Percentiles rank a stretch among this genome's conserved stretches.
Conservation (phyloP, 805 yeast genomes). For the Wickerhamia fluorescens region DNA sequence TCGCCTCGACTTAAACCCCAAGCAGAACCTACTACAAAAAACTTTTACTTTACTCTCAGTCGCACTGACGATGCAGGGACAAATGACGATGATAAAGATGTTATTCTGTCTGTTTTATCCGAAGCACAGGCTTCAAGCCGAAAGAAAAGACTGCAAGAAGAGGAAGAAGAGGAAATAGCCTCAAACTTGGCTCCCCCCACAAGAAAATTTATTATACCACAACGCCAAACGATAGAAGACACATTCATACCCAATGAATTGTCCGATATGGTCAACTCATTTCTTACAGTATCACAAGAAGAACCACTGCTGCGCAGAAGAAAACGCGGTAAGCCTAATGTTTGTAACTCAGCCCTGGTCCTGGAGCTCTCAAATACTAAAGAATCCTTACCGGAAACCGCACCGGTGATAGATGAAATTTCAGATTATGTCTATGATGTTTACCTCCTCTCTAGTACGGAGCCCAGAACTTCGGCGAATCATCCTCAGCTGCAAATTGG, state of each 20-base stretch:
- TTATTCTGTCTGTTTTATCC: slow-evolving; percentile 6
- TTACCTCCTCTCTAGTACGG: slow-evolving; percentile 34
- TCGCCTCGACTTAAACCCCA: slow-evolving; percentile 26
- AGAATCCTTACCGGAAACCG: slow-evolving; percentile 7
- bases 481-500: slow-evolving; percentile 44
- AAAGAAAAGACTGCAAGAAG: too few relatives aligned
- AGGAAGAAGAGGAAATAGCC: too few relatives aligned
- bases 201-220: slow-evolving; percentile 31
- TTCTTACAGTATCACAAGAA: slow-evolving; percentile 38
- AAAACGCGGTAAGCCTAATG: slow-evolving; percentile 2
- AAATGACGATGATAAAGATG: too few relatives aligned
- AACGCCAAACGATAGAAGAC: slow-evolving; percentile 26
- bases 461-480: slow-evolving; percentile 41
- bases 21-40: slow-evolving; percentile 4
- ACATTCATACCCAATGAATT: slow-evolving; percentile 49
- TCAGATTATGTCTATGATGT: slow-evolving; percentile 91
- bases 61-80: slow-evolving; percentile 30
- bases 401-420: slow-evolving; percentile 1
- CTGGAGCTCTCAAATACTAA: background rate
- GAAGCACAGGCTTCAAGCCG: slow-evolving; percentile 3
- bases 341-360: background rate
- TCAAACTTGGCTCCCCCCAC: too few relatives aligned
- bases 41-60: slow-evolving; percentile 25
- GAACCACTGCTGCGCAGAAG: slow-evolving; percentile 9
- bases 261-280: slow-evolving; percentile 66